Evolutionary conservation across 441 rosid species (phyloP), one percentile per base, ranked within the genome.

Genomic region (Adansonia gregorii): DNA sequence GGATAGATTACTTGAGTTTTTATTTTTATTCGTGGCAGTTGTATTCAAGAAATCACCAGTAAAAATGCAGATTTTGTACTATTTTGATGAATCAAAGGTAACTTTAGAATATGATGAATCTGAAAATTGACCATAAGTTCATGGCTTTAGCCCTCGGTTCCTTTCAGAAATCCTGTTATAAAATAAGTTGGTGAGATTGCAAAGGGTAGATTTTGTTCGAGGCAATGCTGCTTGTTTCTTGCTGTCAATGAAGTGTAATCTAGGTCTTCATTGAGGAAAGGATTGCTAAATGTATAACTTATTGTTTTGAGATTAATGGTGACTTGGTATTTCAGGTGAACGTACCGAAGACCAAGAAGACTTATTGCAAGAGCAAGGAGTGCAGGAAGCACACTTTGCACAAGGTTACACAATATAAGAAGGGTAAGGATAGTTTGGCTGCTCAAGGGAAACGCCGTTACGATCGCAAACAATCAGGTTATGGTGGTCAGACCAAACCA

Each of bases 371-470:
- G 83, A 88, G 78, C 85, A 91, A 91, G 90, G 93, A 89, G 72
- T 91, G 95, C 86, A 82, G 75, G 48, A 91, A 89, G 87, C 95
- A 91, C 86, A 91, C 95, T 27, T 82, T 91, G 84, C 95, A 89
- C 84, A 89, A 91, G 87, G 93, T 91, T 10, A 91, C 95, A 0
- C 93, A 91, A 54, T 91, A 89, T 81, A 91, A 89, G 84, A 91
- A 91, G 83, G 93, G 93, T 0, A 91, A 91, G 79, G 95, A 89
- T 78, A 88, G 90, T 75, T 86, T 89, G 61, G 87, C 91, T 75
- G 92, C 88, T 3, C 92, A 90, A 27, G 96, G 93, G 39, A 90
- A 89, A 73, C 85, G 97, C n/a, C 92, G 91, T 76, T 89, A 89
- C 64, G 95, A 91, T 80, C 89, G 91, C 7, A 91, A 91, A 24